Evolutionary conservation across 2,329 filamentous ascomycete genomes (phyloP), one percentile per base, ranked within the genome.

Genomic region (Pseudopithomyces maydicus): DNA sequence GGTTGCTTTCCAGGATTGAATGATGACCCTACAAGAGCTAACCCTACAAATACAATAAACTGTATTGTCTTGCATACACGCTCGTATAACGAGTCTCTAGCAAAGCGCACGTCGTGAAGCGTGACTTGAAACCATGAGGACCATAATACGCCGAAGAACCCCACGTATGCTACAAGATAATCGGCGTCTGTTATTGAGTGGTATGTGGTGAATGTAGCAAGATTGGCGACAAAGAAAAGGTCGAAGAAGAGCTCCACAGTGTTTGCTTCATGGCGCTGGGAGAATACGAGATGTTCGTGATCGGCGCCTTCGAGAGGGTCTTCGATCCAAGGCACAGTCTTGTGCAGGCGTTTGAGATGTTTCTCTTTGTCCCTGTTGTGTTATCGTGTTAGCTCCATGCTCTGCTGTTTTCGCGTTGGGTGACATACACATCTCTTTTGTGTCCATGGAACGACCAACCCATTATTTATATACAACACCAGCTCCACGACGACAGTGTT

Each of bases 21-120:
- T 14, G 66, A 59, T 7, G 69, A 72, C 7, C 74, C 74, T 5
- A 74, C 73, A 6, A 77, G 62, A 44, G 74, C 73, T 36, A 76
- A 54, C 4, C 73, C 74, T 17, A 76, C 73, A 48, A 77, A 76
- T 3, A 68, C 66, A 29, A 74, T 72, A 58, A 76, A 75, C 49
- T 77, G 74, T 1, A 73, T 49, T 2, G 68, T 68, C 58, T 76
- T 77, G 69, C 73, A 76, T 7, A 62, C 54, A 7, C 74, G 69
- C 64, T 77, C 74, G 54, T 74, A 77, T 1, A 76, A 63, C 11
- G 68, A 72, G 49, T 77, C 74, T 48, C 74, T 65, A 1, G 74
- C 72, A 57, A 77, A 77, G 1, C 74, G 71, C n/a, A 76, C 74
- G 70, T 77, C 74, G 56, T 76, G 72, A 4, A 77, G 67, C 12